Base-by-base conservation (phyloP, 257 asterid species). In the Solanum dulcamara region DNA sequence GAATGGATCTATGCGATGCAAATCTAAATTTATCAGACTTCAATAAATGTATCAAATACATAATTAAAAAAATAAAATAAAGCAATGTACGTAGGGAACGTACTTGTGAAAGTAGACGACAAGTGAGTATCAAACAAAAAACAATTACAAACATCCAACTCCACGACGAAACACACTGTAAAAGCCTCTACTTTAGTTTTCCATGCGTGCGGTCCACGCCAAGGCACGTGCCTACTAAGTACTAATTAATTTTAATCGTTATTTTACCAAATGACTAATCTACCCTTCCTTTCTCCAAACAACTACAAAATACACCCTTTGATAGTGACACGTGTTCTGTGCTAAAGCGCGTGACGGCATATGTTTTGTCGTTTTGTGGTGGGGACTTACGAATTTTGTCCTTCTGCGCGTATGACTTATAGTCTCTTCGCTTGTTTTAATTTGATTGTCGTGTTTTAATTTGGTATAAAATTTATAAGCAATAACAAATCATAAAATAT, bases 191-290 rank as follows among this genome's bases (percentile, higher is more conserved):
- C 77, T 75, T 0, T 12, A 37, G 64, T 70, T 66, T 70, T 70
- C 72, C 85, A 84, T 57, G 86, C 87, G 84, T 86, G 89, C 87
- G 88, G 88, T 87, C 85, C 84, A 86, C 88, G 89, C 86, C 82
- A 84, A 74, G 66, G 75, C 88, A 86, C 89, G 89, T 86, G 88
- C 83, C 87, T 84, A 68, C 88, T 81, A n/a, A n/a, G n/a, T n/a
- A n/a, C n/a, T n/a, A n/a, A n/a, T n/a, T n/a, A 38, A 71, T 22
- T 59, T 3, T 68, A 82, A 62, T 85, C 26, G 0, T 20, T 13
- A 10, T 1, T 2, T 2, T 6, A 48, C 3, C 35, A 33, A 33
- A 14, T 84, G n/a, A 85, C 90, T 12, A 24, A 67, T 84, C 17
- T 44, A 22, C 88, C 88, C 89, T 84, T 51, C 1, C 0, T 12